Evolutionary conservation across 2,329 filamentous ascomycete genomes (phyloP).

Genomic region (Pseudocercospora cruenta): DNA sequence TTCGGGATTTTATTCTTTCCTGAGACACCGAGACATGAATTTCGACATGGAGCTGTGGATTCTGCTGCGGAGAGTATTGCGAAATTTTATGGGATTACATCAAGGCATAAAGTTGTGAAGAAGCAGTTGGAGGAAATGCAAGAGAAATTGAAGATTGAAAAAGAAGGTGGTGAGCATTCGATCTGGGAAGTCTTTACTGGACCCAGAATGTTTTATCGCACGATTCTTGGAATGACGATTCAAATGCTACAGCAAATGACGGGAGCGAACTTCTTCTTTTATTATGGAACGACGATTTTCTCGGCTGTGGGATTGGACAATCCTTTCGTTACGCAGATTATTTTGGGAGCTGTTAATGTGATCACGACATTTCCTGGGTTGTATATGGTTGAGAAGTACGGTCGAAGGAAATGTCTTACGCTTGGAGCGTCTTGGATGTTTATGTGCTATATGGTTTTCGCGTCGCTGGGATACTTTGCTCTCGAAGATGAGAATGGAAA

Average conservation of each 20-base stretch:
- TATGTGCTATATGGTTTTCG: background rate
- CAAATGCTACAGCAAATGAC: slow-evolving; percentile 52
- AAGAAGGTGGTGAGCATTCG: background rate
- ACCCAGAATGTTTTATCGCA: slow-evolving; percentile 53
- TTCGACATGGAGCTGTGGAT: background rate
- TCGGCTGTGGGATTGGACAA: background rate
- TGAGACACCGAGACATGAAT: background rate
- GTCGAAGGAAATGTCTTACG: background rate
- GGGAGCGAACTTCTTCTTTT: background rate
- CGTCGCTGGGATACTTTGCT: background rate
- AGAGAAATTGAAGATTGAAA: background rate
- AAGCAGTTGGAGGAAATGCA: background rate
- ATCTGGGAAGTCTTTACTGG: slow-evolving; percentile 43
- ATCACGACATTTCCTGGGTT: background rate
- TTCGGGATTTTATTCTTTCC: background rate
- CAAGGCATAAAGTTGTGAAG: background rate
- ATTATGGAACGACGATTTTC: background rate
- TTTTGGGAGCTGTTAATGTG: background rate
- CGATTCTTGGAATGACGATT: slow-evolving; percentile 48
- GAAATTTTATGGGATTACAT: background rate
- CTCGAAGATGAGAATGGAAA: background rate
- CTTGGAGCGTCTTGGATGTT: background rate
- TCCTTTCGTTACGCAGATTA: background rate
- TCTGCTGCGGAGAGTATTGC: background rate
- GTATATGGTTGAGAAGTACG: background rate